Evolutionary conservation across 345 rosid species (phyloP), one percentile per base, ranked within the genome.

Genomic region (Fremontodendron californicum): DNA sequence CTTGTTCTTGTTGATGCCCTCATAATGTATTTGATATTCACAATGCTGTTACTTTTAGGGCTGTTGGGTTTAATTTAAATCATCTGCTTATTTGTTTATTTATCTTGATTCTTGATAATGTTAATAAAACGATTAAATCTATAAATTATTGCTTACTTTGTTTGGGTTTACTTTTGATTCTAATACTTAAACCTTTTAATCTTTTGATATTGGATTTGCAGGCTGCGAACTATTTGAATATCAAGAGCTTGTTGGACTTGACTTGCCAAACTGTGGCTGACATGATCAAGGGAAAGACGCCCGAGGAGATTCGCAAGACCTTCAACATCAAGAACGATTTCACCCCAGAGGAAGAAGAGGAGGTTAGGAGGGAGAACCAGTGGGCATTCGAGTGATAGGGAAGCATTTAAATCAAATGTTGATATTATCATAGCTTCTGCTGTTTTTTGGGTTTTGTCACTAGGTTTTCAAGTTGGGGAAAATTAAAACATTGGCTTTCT

Each of bases 181-280:
- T 46, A 35, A 5, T 39, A 4, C 7, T 35, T 35, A 64, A 35
- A 48, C 12, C 16, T 48, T 40, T 23, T 57, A 19, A 31, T 16
- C 11, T 23, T 18, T 45, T 33, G 19, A 1, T 15, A n/a, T 23
- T 51, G 10, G 49, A 6, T 33, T 80, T 75, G 63, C 76, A 92
- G 97, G 97, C 97, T 16, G 89, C 97, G 0, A 90, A 92, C 65
- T 90, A 87, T 18, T 60, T 92, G 69, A 65, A 92, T 76, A 88
- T 89, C 72, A 84, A 83, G 87, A 60, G 77, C 31, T 68, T 90
- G 52, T 85, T 92, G 65, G 93, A 87, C 52, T 78, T 92, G 15
- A 88, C 93, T 35, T 90, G 93, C 80, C 89, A 83, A 46, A 82
- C 87, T 8, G 92, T 89, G 29, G 93, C 92, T 0, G 92, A 92